phyloP scores from a whole-genome alignment of 768 basidiomycete genomes.

The Hypholoma sublateritium region DNA sequence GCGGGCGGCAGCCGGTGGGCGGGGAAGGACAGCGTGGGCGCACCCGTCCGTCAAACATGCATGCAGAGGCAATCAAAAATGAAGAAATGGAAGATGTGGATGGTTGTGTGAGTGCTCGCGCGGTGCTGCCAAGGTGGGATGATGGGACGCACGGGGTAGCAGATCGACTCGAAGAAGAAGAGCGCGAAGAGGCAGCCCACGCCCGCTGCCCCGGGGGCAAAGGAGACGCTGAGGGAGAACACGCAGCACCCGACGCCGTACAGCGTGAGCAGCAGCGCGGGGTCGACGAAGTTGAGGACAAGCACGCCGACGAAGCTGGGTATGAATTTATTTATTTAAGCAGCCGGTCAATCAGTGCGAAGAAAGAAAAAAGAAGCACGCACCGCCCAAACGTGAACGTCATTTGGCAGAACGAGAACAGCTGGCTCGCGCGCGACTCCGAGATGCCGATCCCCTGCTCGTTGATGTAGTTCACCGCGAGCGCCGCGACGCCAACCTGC shows the following conservation, averaged over 20 bases:
- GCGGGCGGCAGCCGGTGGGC: neutral
- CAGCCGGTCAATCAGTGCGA: neutral
- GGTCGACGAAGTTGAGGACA: constrained; percentile 63
- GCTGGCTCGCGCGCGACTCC: constrained; percentile 52
- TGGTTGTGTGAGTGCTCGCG: no score
- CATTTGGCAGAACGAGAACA: constrained; percentile 74
- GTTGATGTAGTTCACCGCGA: constrained; percentile 70
- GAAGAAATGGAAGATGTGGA: no score
- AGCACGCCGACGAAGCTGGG: constrained; percentile 58
- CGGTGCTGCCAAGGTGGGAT: neutral
- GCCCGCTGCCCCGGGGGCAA: constrained; percentile 51
- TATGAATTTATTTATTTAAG: neutral
- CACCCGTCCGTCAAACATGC: neutral
- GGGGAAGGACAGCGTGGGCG: no score
- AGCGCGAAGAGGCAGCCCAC: constrained; percentile 61
- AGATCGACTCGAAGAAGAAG: constrained; percentile 79
- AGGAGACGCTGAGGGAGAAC: constrained; percentile 51
- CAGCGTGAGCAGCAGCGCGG: constrained; percentile 57
- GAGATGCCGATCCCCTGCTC: constrained; percentile 58
- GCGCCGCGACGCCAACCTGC: constrained; percentile 64
- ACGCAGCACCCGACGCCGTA: constrained; percentile 52
- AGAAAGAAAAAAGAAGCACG: constrained; percentile 10
- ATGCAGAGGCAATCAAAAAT: neutral
- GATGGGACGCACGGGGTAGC: constrained; percentile 52
- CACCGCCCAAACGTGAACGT: constrained; percentile 64